Base-by-base conservation (phyloP, 1,284 basidiomycete species). In the Ustilago vetiveriae region DNA sequence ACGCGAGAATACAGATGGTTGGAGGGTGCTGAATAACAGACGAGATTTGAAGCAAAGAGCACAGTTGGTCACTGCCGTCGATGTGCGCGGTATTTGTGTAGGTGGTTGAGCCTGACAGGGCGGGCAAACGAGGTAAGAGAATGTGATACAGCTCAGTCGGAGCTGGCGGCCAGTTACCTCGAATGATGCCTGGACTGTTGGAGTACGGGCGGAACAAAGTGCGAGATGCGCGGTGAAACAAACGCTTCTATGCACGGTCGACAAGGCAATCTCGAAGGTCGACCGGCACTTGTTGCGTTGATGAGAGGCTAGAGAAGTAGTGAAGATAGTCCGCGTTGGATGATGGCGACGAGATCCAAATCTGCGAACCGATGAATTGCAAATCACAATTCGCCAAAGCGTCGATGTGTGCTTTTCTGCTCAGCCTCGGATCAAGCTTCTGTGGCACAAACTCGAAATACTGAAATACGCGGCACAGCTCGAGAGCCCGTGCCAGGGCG, bases 211-310 rank as follows among this genome's bases (percentile, higher is more conserved):
- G 11, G 22, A 13, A 6, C 30, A 17, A n/a, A 17, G 21, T 36
- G 43, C 22, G 19, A 45, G 33, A 35, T 23, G 46, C 32, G 36
- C 14, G 16, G 6, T 19, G 4, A 13, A 14, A 1, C 3, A 5
- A 26, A 49, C 48, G 32, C 38, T 42, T 50, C 42, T 23, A 40
- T 59, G 56, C 56, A 59, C 56, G 49, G 56, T 40, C 56, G 49
- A 59, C 56, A 38, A 52, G 27, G n/a, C n/a, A n/a, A 23, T 43
- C 35, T 29, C 23, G n/a, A 24, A 26, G 39, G 44, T 52, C 44
- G 49, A 59, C 56, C 44, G 56, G 56, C 44, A 52, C 39, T 30
- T 26, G n/a, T 29, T 33, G 55, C 55, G 55, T 50, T 51, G 48
- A 21, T 24, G 19, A 14, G 23, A 24, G 44, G n/a, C 33, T 24